Evolutionary conservation across 345 rosid species (phyloP), one percentile per base, ranked within the genome.

Genomic region (Lepidium didymum): DNA sequence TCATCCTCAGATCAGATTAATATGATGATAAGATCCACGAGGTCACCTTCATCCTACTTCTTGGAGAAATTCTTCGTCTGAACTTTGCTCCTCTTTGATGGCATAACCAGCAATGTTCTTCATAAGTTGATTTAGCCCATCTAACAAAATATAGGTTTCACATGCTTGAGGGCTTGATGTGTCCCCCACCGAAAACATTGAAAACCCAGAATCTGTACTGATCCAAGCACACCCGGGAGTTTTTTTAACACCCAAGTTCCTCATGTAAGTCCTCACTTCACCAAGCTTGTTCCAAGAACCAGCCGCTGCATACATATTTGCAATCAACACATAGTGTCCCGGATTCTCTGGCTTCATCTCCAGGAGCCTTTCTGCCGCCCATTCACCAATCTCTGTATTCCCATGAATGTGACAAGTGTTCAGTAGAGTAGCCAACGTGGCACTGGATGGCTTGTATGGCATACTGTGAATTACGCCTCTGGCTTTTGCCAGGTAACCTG

Each of bases 211-310:
- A 35, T 88, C 93, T 23, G 62, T 77, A 56, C 84, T 84, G 34
- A 87, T 74, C 90, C 87, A 85, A 52, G 97, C 74, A 75, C 90
- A 81, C 13, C 96, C 96, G 29, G 91, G 93, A 75, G 62, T 76
- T 75, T 91, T 91, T 54, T 73, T 81, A 64, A 91, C 83, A 53
- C 93, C 91, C 56, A 76, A 72, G 61, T 91, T 82, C 77, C 88
- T 82, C 93, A 88, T 87, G 25, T 42, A 46, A 35, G 81, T 83
- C 82, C 97, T 85, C 65, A 87, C 87, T 69, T 80, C 64, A 3
- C 86, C 81, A 34, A 86, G 83, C 79, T 91, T 81, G 60, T 63
- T 65, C 91, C 91, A 89, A 64, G 81, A 62, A 75, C 91, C 81
- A 15, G 85, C 85, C 56, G 86, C 84, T 34, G 93, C 97, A 52